Conservation (phyloP, 148 eudicot species). For the Amaranthus cruentus region DNA sequence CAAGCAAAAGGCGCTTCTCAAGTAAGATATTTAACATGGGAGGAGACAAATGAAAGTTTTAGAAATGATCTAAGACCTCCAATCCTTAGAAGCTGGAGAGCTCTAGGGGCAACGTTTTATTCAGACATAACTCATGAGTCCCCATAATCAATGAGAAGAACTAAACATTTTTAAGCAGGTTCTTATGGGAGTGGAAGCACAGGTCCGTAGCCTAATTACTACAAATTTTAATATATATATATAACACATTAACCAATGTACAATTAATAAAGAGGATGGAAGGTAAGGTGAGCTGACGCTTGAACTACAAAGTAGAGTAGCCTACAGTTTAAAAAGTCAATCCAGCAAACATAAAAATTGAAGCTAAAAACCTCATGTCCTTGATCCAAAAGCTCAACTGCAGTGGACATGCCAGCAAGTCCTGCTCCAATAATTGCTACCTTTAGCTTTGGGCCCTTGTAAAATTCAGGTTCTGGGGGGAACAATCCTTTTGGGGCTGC, state of each 20-base stretch:
- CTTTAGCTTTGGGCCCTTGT: slow-evolving; percentile 91
- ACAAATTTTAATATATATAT: neutral
- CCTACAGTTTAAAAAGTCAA: slow-evolving; percentile 1
- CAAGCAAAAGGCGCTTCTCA: neutral
- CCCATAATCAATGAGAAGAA: neutral
- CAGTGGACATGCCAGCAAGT: slow-evolving; percentile 99
- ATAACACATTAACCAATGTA: neutral
- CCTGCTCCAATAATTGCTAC: slow-evolving; percentile 97
- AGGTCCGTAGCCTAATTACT: neutral
- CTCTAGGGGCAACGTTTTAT: neutral
- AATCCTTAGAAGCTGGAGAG: neutral
- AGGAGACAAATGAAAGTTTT: neutral
- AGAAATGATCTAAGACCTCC: neutral
- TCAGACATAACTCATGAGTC: neutral
- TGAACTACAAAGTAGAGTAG: neutral
- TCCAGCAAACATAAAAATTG: neutral
- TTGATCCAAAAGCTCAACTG: slow-evolving; percentile 97
- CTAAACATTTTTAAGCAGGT: neutral
- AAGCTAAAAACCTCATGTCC: slow-evolving; percentile 76
- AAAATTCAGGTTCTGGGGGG: slow-evolving; percentile 88
- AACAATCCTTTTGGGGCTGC: slow-evolving; percentile 98
- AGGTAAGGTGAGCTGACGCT: neutral
- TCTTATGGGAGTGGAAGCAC: neutral
- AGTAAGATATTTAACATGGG: neutral
- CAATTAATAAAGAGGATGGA: neutral